Base-by-base conservation (phyloP, 495 filamentous ascomycete species). In the Daldinia concentrica region DNA sequence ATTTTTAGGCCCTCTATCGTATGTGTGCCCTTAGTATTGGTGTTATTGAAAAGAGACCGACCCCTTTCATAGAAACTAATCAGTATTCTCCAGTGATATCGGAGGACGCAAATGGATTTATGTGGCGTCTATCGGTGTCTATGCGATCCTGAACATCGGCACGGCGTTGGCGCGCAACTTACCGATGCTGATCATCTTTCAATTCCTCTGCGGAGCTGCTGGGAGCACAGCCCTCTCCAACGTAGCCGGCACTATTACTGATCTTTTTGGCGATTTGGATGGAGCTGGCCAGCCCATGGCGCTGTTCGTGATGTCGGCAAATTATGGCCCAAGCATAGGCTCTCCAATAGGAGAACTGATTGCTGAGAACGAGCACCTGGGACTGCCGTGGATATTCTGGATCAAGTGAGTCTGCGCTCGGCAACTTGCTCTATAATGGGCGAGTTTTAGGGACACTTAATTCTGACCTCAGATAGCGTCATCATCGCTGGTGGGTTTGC, bases 31-130 rank as follows among this genome's bases (percentile, higher is more conserved):
- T 30, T 54, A 7, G 14, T 6, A 48, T 58, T 41, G 29, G 55
- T 22, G 26, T 51, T 43, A 36, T 9, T 36, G 1, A 14, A 7
- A 22, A 6, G 14, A 48, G 14, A 19, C 12, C 5, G 11, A 27
- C 15, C 12, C 6, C 22, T 41, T 68, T 58, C 22, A 36, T 41
- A 9, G 15, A 58, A 52, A 36, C 71, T 73, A 50, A 73, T 56
- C 12, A 5, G 61, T 55, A 27, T 39, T 29, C 48, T 22, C 24
- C 67, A 78, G 76, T 56, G 79, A 81, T 50, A 73, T 81, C 43
- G 78, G 79, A 27, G 79, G 79, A 17, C 74, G 79, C 3, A 81
- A 81, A 70, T 81, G 79, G 79, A 68, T 79, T 29, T 81, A 81
- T 51, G 79, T 80, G 22, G 75, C 54, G 11, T 76, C 73, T 19